phyloP scores from a whole-genome alignment of 331 rosid species.

The Erythrophleum ivorense region DNA sequence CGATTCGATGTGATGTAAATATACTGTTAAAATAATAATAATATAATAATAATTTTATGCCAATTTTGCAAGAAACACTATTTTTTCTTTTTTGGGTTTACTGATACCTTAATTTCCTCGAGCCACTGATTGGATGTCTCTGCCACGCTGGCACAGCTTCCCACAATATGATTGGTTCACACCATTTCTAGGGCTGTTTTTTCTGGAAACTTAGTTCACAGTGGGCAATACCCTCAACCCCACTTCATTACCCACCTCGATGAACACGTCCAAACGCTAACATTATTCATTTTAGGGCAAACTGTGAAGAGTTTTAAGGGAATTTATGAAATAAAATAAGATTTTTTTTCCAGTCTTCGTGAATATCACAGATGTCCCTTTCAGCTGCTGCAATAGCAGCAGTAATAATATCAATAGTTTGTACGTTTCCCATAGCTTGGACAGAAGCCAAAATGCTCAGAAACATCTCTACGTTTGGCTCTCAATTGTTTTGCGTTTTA shows the following conservation, averaged over 20 bases:
- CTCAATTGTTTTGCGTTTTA: slow-evolving; percentile 56
- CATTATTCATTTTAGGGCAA: neutral
- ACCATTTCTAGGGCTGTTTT: slow-evolving; percentile 46
- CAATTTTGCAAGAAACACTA: too few species aligned
- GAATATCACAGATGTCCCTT: slow-evolving; percentile 56
- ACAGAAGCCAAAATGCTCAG: slow-evolving; percentile 59
- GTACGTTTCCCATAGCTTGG: slow-evolving; percentile 51
- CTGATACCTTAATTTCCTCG: slow-evolving; percentile 94
- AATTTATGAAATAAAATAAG: neutral
- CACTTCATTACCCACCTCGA: slow-evolving; percentile 62
- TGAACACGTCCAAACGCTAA: slow-evolving; percentile 10
- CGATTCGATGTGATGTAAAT: slow-evolving; percentile 39
- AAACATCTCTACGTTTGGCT: slow-evolving; percentile 65
- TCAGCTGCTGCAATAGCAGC: slow-evolving; percentile 35
- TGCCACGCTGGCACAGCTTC: slow-evolving; percentile 66
- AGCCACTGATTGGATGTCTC: slow-evolving; percentile 76
- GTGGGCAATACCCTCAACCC: slow-evolving; percentile 47
- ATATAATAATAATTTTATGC: neutral
- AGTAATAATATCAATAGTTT: slow-evolving; percentile 38
- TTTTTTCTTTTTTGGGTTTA: neutral
- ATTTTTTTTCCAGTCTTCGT: slow-evolving; percentile 38
- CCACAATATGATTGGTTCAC: slow-evolving; percentile 69
- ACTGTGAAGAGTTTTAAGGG: neutral
- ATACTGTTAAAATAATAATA: slow-evolving; percentile 21
- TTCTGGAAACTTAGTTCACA: slow-evolving; percentile 43